These are phyloP conservation scores for Suillus luteus DNA, from an alignment of 768 basidiomycete genomes.

Conservation along the genomic window DNA sequence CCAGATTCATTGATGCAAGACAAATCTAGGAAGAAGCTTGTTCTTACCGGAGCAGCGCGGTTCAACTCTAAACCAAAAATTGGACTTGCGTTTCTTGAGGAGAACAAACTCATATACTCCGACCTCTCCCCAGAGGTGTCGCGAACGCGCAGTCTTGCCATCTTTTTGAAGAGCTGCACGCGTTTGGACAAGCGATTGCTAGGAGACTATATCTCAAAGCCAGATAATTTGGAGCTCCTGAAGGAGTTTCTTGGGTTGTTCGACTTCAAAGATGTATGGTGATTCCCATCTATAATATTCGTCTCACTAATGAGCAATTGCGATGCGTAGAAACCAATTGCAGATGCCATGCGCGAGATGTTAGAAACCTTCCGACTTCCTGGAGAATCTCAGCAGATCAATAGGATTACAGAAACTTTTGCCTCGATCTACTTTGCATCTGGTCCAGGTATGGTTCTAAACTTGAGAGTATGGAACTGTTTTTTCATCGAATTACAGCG, in stretches of 20 bases:
- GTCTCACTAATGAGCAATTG: neutral
- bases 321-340: conserved; percentile 79
- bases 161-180: conserved; percentile 81
- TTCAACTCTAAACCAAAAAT: conserved; percentile 95
- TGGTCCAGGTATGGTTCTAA: conserved; percentile 59
- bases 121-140: conserved; percentile 59
- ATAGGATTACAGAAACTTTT: conserved; percentile 92
- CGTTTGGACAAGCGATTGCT: conserved; percentile 90
- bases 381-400: conserved; percentile 93
- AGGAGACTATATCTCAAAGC: conserved; percentile 90
- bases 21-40: conserved; percentile 86
- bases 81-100: conserved; percentile 88
- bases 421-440: conserved; percentile 89
- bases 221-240: conserved; percentile 82
- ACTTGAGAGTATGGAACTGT: conserved; percentile 4
- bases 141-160: conserved; percentile 71
- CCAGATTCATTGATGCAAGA: conserved; percentile 59
- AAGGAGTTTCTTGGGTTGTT: conserved; percentile 87
- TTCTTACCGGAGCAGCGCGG: conserved; percentile 77
- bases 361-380: conserved; percentile 93
- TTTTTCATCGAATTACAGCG: conserved; percentile 42
- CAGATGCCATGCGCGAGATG: conserved; percentile 94
- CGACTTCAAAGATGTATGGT: conserved; percentile 82
- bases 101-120: conserved; percentile 83
- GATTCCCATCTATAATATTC: conserved; percentile 5